Base-by-base conservation (phyloP, 2,329 filamentous ascomycete species). In the Didymella segeticola region DNA sequence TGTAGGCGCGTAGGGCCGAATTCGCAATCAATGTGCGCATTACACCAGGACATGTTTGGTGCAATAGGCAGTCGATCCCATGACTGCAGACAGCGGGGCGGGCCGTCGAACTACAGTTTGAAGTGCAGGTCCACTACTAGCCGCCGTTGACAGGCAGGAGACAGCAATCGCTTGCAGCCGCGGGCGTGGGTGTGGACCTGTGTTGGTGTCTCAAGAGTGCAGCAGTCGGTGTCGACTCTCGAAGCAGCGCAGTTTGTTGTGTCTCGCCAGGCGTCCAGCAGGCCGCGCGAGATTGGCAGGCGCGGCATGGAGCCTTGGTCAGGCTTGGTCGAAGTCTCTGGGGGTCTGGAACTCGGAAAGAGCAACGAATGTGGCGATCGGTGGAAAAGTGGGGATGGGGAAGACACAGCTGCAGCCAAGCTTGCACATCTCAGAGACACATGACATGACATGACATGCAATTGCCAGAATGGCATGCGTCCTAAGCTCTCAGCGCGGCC, bases 1-100 rank as follows among this genome's bases (percentile, higher is more conserved):
- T 22, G 42, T 15, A 41, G 39, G 41, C 39, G 41, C 26, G 38
- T 42, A 60, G 48, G 39, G 43, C 51, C 39, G 25, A 43, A 41
- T 45, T 5, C 36, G 29, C 17, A 30, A 11, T 30, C 15, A 20
- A 29, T 27, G 5, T 33, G 17, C 26, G 9, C 22, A 26, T n/a
- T 9, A 29, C 36, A 36, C 20, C n/a, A 25, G 20, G 15, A 36
- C 17, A 29, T 41, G 14, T 39, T 30, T 54, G 37, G 39, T 25
- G 43, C 38, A 26, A 29, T 6, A 26, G 25, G 49, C 23, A 31
- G 42, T 15, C 31, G 49, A 47, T 47, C 34, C 39, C 23, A 34
- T 33, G 25, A 20, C 30, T 29, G 48, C 43, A 46, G 43, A 59
- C 56, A 54, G 56, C 60, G 60, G 61, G 34, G 60, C 61, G 61